Base-by-base conservation (phyloP, 2,329 filamentous ascomycete species). In the Cladosporium austrohemisphaericum region DNA sequence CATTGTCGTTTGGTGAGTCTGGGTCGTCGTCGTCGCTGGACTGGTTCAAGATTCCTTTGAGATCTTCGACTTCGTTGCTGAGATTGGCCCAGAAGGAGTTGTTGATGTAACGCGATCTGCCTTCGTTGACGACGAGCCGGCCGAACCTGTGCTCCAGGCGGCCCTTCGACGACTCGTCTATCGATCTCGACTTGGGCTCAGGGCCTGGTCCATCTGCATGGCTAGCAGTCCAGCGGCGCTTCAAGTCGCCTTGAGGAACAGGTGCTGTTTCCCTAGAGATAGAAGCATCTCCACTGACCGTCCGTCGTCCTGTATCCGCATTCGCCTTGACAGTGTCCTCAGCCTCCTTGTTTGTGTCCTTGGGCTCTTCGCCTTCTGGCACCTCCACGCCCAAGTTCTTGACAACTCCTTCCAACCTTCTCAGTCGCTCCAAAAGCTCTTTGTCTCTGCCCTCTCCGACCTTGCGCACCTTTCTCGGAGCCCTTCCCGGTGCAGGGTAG, bases 11-110 rank as follows among this genome's bases (percentile, higher is more conserved):
- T 56, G 50, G 74, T 62, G 57, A 72, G 59, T 49, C 69, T 1
- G 76, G 73, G 16, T 78, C 77, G n/a, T 85, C 83, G 22, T 81
- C 78, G 20, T 79, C 78, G 25, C 74, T 76, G 2, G 76, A 73
- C 18, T 86, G 81, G 3, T 82, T 82, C 3, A 84, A 69, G 13
- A 83, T 77, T 54, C 79, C 75, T 57, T 79, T 80, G 57, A 84
- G 70, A 59, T 84, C 80, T 61, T 82, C 79, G 16, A 84, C 76
- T 75, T 90, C 85, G 46, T 88, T 86, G 52, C 83, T 86, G 44
- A 91, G 74, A 54, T 80, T 86, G 16, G 84, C 80, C 85, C 85
- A 89, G 60, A 90, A 88, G 5, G 80, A 84, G 64, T 81, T 87
- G 69, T 84, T 88, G 57, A 91, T 80, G 63, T 90, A 91, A 62